phyloP scores from a whole-genome alignment of 345 rosid species.

The Nephelium lappaceum region DNA sequence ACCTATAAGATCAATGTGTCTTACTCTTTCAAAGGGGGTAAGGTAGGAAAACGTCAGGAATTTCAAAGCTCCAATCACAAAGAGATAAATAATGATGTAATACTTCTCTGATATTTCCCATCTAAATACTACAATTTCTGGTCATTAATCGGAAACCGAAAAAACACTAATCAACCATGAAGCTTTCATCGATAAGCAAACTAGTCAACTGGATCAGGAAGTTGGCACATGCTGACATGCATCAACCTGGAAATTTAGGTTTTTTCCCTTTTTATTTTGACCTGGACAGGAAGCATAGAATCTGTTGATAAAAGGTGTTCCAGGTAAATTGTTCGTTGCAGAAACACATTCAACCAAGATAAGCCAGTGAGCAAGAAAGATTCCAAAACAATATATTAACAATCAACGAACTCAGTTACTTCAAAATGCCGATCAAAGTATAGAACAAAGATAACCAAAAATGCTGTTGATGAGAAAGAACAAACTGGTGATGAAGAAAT shows the following conservation, averaged over 20 bases:
- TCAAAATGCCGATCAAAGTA: neutral
- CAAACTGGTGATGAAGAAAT: neutral
- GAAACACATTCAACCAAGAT: neutral
- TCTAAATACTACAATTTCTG: neutral
- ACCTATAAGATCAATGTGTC: slow-evolving; percentile 8
- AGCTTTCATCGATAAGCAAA: neutral
- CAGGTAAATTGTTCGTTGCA: neutral
- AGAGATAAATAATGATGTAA: neutral
- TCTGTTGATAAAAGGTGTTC: neutral
- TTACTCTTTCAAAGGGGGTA: neutral
- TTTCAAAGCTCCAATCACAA: neutral
- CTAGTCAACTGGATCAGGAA: neutral
- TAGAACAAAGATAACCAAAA: neutral
- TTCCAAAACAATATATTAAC: neutral
- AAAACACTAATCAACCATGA: neutral
- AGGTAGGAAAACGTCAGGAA: neutral
- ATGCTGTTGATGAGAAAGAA: neutral
- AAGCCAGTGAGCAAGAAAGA: neutral
- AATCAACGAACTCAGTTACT: neutral
- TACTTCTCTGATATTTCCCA: neutral
- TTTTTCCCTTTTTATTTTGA: no score
- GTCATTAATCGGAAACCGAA: neutral
- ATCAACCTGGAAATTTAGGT: slow-evolving; percentile 1
- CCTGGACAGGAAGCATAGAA: neutral
- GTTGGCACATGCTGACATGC: neutral